Evolutionary conservation across 2,329 filamentous ascomycete genomes (phyloP).

Genomic region (Neonectria hederae): DNA sequence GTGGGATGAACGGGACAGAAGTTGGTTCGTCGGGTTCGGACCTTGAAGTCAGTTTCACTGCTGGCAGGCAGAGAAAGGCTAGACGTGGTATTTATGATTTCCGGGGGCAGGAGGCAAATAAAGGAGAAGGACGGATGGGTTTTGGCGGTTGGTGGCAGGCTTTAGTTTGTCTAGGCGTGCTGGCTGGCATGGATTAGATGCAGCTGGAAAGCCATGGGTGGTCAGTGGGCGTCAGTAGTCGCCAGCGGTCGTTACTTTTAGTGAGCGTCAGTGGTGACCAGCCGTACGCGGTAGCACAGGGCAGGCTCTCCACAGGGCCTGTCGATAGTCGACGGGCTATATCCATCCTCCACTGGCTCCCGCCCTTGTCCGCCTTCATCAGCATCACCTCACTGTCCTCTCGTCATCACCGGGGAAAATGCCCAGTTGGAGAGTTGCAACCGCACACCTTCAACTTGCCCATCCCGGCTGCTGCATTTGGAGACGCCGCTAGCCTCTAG

Average conservation of each 20-base stretch:
- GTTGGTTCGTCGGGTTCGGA: background rate
- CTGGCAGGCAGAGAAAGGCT: background rate
- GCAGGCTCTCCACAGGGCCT: background rate
- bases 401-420: background rate
- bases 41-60: background rate
- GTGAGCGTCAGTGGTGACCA: background rate
- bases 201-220: background rate
- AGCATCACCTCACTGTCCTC: background rate
- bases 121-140: constrained; percentile 6
- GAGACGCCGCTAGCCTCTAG: constrained; percentile 28
- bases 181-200: constrained; percentile 4
- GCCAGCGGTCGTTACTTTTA: background rate
- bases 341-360: background rate
- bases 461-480: background rate
- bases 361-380: background rate
- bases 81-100: background rate
- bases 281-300: background rate
- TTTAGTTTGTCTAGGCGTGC: constrained; percentile 2
- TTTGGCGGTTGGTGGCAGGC: constrained; percentile 15
- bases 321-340: too few species aligned
- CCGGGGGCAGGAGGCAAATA: constrained; percentile 1
- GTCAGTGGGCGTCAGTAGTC: background rate
- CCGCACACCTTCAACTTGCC: background rate
- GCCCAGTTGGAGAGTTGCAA: background rate
- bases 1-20: background rate